Percentiles rank a stretch among this genome's conserved stretches.
These are phyloP conservation scores for Hypoxylon fragiforme DNA, from an alignment of 495 filamentous ascomycete species.

Conservation along the genomic window DNA sequence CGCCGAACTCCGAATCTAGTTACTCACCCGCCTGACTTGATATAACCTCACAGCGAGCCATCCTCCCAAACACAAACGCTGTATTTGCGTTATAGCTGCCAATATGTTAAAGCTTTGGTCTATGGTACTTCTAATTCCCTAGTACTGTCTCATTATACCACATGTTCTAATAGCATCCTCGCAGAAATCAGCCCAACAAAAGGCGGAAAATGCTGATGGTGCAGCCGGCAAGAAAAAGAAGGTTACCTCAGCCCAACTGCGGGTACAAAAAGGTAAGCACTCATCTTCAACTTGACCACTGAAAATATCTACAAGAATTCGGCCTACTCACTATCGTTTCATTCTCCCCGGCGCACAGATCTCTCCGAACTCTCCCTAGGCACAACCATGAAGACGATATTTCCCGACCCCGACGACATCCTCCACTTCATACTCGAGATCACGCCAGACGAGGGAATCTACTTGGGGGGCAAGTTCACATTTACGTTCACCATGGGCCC, in stretches of 20 bases:
- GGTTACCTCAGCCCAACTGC: constrained; percentile 92
- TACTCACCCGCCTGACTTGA: too few relatives aligned
- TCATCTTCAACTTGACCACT: neutral
- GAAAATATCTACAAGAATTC: neutral
- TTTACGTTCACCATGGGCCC: constrained; percentile 92
- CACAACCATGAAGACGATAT: constrained; percentile 87
- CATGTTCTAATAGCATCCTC: constrained; percentile 12
- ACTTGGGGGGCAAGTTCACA: constrained; percentile 84
- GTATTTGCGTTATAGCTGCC: constrained; percentile 29
- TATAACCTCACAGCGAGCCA: neutral
- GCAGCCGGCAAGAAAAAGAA: constrained; percentile 90
- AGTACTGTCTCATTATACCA: neutral
- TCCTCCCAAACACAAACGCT: neutral
- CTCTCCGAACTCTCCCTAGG: constrained; percentile 89
- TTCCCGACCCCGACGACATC: constrained; percentile 94
- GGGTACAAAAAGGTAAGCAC: constrained; percentile 86
- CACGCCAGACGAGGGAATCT: constrained; percentile 97
- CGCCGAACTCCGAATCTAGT: too few relatives aligned
- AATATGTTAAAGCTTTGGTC: constrained; percentile 99
- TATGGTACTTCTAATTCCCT: constrained; percentile 68
- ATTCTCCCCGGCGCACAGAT: constrained; percentile 56
- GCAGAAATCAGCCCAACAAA: constrained; percentile 93
- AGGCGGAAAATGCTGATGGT: constrained; percentile 81
- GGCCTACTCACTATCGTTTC: neutral
- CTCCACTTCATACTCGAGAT: constrained; percentile 93